Evolutionary conservation across 1,139 yeast species (phyloP), one percentile per base, ranked within the genome.

Genomic region (Geotrichum macrosporum): DNA sequence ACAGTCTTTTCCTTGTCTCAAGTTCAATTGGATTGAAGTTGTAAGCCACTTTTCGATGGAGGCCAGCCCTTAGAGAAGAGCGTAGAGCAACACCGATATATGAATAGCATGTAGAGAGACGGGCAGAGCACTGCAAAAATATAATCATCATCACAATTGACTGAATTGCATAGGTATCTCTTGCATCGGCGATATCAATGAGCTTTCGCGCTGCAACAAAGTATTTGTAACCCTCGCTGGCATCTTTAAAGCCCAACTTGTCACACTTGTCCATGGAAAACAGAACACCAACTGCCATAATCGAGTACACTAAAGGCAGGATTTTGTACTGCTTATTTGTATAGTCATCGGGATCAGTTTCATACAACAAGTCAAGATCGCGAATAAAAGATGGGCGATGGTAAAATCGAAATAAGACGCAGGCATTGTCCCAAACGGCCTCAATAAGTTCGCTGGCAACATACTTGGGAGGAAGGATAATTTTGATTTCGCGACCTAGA

Each of bases 71-170:
- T 44, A 88, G 68, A 0, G 95, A 95, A 44, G 92, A 82, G 60
- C 96, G 72, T 57, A 88, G 69, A 0, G 95, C 96, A 44, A 86
- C 83, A n/a, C 96, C 96, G 55, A 87, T 84, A 63, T 86, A 88
- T 0, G 95, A 81, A 63, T 88, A 88, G 65, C 96, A 88, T 0
- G 95, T 86, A 0, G 95, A 83, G 50, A 89, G 70, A 52, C 95
- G 73, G 1, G 96, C 95, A 2, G 95, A 84, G 62, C 96, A 87
- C 66, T 88, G 96, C 47, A 88, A 69, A 62, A 87, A 88, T 57
- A 88, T 73, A 48, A 85, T 65, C 66, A 76, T 63, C 74, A 75
- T 74, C 50, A 76, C 73, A 42, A 87, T 76, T 0, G 95, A 81
- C 64, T 88, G 95, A 51, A 80, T 76, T 15, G 81, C 77, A 57